A percentile compares a stretch with the other conserved stretches of the same genome.
Conservation (phyloP, 306 rosid genomes). For the Leucaena leucocephala region DNA sequence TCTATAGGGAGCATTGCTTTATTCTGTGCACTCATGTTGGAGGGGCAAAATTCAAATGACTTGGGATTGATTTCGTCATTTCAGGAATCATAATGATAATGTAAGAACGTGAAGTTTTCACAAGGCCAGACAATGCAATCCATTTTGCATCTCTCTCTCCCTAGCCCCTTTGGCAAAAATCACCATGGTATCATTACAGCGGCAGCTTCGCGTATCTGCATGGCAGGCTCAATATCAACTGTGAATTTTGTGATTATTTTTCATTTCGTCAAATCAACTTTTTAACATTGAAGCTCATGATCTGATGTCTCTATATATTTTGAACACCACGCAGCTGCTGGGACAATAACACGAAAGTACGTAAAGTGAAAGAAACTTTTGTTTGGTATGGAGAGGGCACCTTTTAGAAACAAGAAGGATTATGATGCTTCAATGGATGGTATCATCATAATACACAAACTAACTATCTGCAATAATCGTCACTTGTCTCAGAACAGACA, state of each 20-base stretch:
- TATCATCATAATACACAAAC: not conserved
- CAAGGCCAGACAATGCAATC: slow-evolving; percentile 31
- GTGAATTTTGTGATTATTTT: no score
- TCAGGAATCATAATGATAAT: slow-evolving; percentile 26
- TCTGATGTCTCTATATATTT: not conserved
- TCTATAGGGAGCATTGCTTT: slow-evolving; percentile 17
- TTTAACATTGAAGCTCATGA: not conserved
- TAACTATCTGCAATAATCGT: slow-evolving; percentile 18
- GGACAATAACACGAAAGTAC: not conserved
- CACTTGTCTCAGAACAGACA: slow-evolving; percentile 20
- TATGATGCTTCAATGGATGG: no score
- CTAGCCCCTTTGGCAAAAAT: no score
- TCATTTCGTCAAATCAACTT: no score
- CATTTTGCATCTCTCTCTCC: not conserved
- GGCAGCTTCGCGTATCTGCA: no score
- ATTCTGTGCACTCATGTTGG: not conserved
- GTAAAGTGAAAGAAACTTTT: not conserved
- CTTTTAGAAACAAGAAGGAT: no score
- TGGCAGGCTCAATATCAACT: no score
- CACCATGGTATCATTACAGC: no score
- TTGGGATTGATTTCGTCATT: slow-evolving; percentile 14
- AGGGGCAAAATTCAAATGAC: not conserved
- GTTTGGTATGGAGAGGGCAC: no score
- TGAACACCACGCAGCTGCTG: not conserved
- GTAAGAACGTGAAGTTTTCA: not conserved